phyloP scores from a whole-genome alignment of 805 yeast species.

The Saccharomycopsis sp. region DNA sequence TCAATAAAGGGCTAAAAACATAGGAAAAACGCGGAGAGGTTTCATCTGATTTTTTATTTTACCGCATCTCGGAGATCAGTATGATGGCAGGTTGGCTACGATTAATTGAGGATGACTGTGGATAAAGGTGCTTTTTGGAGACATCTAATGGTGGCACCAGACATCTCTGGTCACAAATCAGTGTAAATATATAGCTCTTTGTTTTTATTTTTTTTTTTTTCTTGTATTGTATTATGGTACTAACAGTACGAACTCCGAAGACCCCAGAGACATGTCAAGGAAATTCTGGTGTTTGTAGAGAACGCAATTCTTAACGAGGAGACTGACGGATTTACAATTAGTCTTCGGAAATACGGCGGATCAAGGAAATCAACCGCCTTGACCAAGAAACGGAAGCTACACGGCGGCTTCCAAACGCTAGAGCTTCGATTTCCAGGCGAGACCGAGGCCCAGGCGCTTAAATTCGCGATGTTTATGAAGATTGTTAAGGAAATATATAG shows the following conservation, averaged over 20 bases:
- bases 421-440: conserved; percentile 9
- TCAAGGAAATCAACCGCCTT: neutral
- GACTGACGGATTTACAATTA: conserved; percentile 3
- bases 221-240: neutral
- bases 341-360: conserved; percentile 1
- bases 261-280: neutral
- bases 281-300: conserved; percentile 9
- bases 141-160: neutral
- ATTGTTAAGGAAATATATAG: conserved; percentile 11
- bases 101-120: neutral
- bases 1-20: neutral
- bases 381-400: neutral
- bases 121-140: neutral
- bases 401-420: neutral
- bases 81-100: too few species aligned
- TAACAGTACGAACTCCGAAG: neutral
- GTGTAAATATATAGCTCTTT: neutral
- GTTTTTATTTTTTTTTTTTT: neutral
- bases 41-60: neutral
- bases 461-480: conserved; percentile 14
- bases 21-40: neutral
- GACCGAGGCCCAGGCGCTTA: conserved; percentile 4
- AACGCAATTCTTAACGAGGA: conserved; percentile 11
- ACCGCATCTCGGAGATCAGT: neutral
- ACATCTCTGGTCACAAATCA: neutral